A percentile compares a stretch with the other conserved stretches of the same genome.
Conservation (phyloP, 176 grass and related monocot genomes). For the Typha latifolia region DNA sequence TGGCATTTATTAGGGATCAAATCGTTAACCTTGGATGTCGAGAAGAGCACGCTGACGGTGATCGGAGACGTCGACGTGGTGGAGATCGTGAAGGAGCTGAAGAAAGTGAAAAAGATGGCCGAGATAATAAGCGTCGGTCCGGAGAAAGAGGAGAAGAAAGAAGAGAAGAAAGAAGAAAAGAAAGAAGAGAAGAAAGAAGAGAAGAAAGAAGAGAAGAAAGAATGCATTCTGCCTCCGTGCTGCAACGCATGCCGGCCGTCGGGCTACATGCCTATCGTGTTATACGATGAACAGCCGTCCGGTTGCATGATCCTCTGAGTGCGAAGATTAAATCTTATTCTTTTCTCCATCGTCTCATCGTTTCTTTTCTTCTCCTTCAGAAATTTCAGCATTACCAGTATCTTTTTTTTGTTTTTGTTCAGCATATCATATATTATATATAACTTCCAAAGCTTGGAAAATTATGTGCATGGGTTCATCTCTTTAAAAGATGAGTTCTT, state of each 20-base stretch:
- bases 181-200: slow-evolving; percentile 26
- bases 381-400: neutral
- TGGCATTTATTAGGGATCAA: slow-evolving; percentile 36
- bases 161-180: slow-evolving; percentile 26
- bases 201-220: slow-evolving; percentile 27
- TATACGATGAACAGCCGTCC: slow-evolving; percentile 10
- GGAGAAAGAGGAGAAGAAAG: slow-evolving; percentile 37
- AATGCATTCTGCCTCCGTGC: neutral
- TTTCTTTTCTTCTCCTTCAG: neutral
- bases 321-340: neutral
- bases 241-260: slow-evolving; percentile 3
- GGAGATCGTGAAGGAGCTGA: slow-evolving; percentile 26
- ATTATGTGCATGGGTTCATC: too few relatives aligned
- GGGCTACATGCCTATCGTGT: slow-evolving; percentile 5
- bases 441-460: too few relatives aligned
- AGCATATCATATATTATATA: too few relatives aligned
- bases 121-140: slow-evolving; percentile 46
- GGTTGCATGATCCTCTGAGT: slow-evolving; percentile 24
- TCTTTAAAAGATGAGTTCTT: too few relatives aligned
- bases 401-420: too few relatives aligned
- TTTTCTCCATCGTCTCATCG: neutral
- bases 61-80: slow-evolving; percentile 46
- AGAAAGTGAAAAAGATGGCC: slow-evolving; percentile 29
- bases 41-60: slow-evolving; percentile 52
- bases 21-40: slow-evolving; percentile 41